Evolutionary conservation across 352 stramenopile genomes (phyloP).

Genomic region (Phytophthora pistaciae): DNA sequence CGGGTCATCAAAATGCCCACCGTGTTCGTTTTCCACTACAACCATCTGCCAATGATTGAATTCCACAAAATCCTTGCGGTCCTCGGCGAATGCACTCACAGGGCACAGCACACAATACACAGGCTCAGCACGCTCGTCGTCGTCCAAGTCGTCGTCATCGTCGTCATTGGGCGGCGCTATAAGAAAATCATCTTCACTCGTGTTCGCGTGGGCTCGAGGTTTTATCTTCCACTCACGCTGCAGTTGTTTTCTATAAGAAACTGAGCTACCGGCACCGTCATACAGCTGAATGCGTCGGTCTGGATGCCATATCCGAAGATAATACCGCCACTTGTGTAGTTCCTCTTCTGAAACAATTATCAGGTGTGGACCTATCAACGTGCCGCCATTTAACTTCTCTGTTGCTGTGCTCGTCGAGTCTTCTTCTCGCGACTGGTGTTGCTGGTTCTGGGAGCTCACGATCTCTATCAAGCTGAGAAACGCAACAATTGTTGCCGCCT

Average conservation of each 20-base stretch:
- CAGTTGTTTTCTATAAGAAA: slow-evolving; percentile 47
- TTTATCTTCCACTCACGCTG: slow-evolving; percentile 69
- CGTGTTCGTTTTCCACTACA: slow-evolving; percentile 78
- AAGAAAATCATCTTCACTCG: slow-evolving; percentile 42
- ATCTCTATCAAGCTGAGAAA: slow-evolving; percentile 74
- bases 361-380: slow-evolving; percentile 63
- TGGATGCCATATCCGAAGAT: slow-evolving; percentile 66
- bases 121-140: slow-evolving; percentile 53
- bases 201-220: slow-evolving; percentile 25
- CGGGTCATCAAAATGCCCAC: slow-evolving; percentile 52
- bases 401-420: not conserved
- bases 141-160: slow-evolving; percentile 54
- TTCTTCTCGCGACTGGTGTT: slow-evolving; percentile 11
- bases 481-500: slow-evolving; percentile 75
- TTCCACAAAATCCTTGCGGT: slow-evolving; percentile 55
- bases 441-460: slow-evolving; percentile 36
- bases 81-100: slow-evolving; percentile 60
- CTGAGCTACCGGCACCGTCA: slow-evolving; percentile 29
- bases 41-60: slow-evolving; percentile 75
- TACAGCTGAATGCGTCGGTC: slow-evolving; percentile 75
- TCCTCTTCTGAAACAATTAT: slow-evolving; percentile 81
- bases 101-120: slow-evolving; percentile 78
- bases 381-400: not conserved
- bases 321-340: slow-evolving; percentile 84
- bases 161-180: slow-evolving; percentile 31